Evolutionary conservation across 202 grass and related monocot genomes (phyloP).

Genomic region (Panicum hallii): DNA sequence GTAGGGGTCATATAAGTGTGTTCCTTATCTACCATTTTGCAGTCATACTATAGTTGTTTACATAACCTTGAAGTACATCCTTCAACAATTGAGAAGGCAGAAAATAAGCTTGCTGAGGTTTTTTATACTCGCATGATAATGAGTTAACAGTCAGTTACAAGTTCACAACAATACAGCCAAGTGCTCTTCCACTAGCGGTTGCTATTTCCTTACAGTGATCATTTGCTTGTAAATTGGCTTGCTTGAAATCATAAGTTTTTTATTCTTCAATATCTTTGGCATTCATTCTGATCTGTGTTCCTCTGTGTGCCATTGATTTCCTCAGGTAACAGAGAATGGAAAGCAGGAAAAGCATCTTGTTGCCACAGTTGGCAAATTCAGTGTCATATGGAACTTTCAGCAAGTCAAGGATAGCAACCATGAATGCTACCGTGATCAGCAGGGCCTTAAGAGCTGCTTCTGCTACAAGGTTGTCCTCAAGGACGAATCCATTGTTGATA

Average conservation of each 20-base stretch:
- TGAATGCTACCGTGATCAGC: slow-evolving; percentile 79
- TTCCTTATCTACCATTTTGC: not conserved
- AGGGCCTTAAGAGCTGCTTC: slow-evolving; percentile 95
- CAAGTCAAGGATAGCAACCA: slow-evolving; percentile 87
- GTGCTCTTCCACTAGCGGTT: not conserved
- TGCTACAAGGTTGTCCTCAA: slow-evolving; percentile 92
- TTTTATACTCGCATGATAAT: not conserved
- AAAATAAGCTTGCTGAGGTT: not conserved
- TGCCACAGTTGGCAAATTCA: slow-evolving; percentile 84
- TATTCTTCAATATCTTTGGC: not conserved
- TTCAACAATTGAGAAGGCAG: not conserved
- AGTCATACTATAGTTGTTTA: not conserved
- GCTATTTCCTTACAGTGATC: not conserved
- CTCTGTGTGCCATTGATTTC: slow-evolving; percentile 11
- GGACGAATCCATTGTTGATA: slow-evolving; percentile 88
- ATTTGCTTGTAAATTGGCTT: not conserved
- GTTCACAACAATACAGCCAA: not conserved
- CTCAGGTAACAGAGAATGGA: slow-evolving; percentile 79
- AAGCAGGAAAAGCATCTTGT: slow-evolving; percentile 88
- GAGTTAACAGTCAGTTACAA: too few relatives aligned
- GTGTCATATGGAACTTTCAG: slow-evolving; percentile 88
- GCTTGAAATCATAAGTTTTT: not conserved
- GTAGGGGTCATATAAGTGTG: not conserved
- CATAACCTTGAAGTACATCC: not conserved
- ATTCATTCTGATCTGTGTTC: slow-evolving; percentile 13